A percentile compares a stretch with the other conserved stretches of the same genome.
These are phyloP conservation scores for Creolimax fragrantissima DNA, from an alignment of 78 protist genomes.

Conservation along the genomic window DNA sequence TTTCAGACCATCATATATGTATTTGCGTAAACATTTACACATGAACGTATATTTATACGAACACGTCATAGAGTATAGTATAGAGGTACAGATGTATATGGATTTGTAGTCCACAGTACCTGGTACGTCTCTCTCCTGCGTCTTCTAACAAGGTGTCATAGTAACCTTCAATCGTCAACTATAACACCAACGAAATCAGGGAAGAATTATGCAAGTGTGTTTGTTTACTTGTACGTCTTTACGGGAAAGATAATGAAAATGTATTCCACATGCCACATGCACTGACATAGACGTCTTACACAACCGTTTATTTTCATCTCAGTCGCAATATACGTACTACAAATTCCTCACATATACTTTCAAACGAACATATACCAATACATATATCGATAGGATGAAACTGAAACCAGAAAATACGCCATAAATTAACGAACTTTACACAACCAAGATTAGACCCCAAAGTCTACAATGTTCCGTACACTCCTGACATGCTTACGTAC, in stretches of 20 bases:
- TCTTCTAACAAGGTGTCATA: not conserved
- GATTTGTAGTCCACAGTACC: not conserved
- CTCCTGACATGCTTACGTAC: not conserved
- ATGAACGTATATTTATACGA: not conserved
- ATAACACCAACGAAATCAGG: not conserved
- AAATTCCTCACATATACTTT: not conserved
- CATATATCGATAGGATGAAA: not conserved
- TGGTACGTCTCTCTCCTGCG: not conserved
- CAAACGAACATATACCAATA: not conserved
- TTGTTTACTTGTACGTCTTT: not conserved
- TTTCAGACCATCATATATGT: not conserved
- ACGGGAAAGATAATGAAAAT: not conserved
- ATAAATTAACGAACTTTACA: not conserved
- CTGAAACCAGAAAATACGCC: too few species aligned
- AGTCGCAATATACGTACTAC: not conserved
- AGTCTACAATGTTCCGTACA: not conserved
- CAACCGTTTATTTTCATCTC: not conserved
- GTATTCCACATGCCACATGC: not conserved
- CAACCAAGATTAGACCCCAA: not conserved
- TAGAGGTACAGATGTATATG: not conserved
- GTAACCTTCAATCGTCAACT: not conserved
- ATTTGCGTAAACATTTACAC: not conserved
- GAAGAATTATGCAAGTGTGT: not conserved
- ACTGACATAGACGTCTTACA: not conserved
- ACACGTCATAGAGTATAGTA: not conserved